phyloP scores from a whole-genome alignment of 2,329 filamentous ascomycete genomes.

The Rhynchosporium secalis region DNA sequence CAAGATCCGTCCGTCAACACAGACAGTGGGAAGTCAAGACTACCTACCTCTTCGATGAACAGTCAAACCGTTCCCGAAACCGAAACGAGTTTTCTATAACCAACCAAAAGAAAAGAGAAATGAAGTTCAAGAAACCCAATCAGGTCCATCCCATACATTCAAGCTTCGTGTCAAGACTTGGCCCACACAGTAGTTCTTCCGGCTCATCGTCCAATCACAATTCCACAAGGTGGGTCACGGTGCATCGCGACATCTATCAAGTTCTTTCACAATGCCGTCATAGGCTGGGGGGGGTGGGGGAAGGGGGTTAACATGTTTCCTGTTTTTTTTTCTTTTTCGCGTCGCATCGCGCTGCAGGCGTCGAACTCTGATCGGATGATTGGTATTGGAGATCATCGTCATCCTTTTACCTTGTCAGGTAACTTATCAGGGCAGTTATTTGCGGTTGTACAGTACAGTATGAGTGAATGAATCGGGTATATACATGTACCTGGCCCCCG shows the following conservation, averaged over 20 bases:
- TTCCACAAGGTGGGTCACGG: neutral
- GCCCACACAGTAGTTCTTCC: neutral
- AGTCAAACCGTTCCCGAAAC: too few species aligned
- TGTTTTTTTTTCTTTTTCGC: neutral
- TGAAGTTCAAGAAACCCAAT: neutral
- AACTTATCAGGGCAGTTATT: neutral
- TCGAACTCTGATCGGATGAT: neutral
- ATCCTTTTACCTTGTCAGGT: neutral
- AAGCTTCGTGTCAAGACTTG: neutral
- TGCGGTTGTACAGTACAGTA: neutral
- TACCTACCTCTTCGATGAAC: too few species aligned
- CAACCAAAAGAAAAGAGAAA: neutral
- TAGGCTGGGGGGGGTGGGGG: neutral
- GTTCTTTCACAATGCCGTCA: constrained; percentile 11
- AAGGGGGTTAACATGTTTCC: neutral
- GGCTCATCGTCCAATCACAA: neutral
- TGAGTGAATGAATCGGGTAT: neutral
- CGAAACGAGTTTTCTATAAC: neutral
- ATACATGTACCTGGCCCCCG: neutral
- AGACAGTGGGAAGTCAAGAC: too few species aligned
- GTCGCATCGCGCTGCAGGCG: neutral
- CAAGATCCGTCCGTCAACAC: too few species aligned
- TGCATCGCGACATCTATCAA: neutral
- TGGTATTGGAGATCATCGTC: neutral
- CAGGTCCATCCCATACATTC: neutral